Percentiles rank a stretch among this genome's conserved stretches.
Evolutionary conservation across 768 basidiomycete species (phyloP).

Genomic region (Pleurotus giganteus): DNA sequence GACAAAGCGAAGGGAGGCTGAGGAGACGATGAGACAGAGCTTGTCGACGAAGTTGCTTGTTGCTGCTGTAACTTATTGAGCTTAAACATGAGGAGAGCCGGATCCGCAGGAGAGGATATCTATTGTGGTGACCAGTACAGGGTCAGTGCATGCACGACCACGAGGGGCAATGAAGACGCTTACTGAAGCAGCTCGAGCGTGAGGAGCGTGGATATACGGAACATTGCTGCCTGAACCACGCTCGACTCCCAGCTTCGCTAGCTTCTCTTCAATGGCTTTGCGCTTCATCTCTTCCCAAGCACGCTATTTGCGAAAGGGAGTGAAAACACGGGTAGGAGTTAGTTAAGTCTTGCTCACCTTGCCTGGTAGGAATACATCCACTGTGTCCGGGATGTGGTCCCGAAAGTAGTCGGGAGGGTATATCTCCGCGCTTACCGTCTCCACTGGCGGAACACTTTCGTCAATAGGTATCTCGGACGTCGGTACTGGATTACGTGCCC

Average conservation of each 20-base stretch:
- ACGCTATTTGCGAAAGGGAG: slow-evolving; percentile 35
- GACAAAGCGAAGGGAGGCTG: slow-evolving; percentile 52
- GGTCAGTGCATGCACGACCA: slow-evolving; percentile 21
- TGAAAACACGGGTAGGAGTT: slow-evolving; percentile 11
- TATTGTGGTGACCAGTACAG: slow-evolving; percentile 26
- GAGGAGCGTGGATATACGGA: slow-evolving; percentile 68
- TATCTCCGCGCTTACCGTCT: slow-evolving; percentile 44
- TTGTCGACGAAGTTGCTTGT: slow-evolving; percentile 48
- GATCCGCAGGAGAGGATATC: slow-evolving; percentile 92
- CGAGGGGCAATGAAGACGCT: slow-evolving; percentile 29
- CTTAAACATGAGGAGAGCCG: slow-evolving; percentile 77
- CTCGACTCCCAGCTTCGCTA: slow-evolving; percentile 79
- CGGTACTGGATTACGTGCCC: slow-evolving; percentile 61
- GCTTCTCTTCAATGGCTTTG: slow-evolving; percentile 74
- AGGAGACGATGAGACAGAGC: slow-evolving; percentile 64
- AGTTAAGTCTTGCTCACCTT: slow-evolving; percentile 46
- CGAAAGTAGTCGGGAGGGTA: slow-evolving; percentile 70
- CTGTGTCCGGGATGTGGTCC: slow-evolving; percentile 52
- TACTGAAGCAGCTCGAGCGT: slow-evolving; percentile 83
- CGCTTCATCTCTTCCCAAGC: slow-evolving; percentile 76
- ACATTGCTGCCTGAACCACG: slow-evolving; percentile 52
- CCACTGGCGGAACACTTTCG: slow-evolving; percentile 21
- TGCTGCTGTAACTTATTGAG: slow-evolving; percentile 81
- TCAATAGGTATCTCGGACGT: slow-evolving; percentile 24
- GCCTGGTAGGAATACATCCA: slow-evolving; percentile 83